A percentile compares a stretch with the other conserved stretches of the same genome.
phyloP scores from a whole-genome alignment of 148 eudicot genomes.

The Silene latifolia region DNA sequence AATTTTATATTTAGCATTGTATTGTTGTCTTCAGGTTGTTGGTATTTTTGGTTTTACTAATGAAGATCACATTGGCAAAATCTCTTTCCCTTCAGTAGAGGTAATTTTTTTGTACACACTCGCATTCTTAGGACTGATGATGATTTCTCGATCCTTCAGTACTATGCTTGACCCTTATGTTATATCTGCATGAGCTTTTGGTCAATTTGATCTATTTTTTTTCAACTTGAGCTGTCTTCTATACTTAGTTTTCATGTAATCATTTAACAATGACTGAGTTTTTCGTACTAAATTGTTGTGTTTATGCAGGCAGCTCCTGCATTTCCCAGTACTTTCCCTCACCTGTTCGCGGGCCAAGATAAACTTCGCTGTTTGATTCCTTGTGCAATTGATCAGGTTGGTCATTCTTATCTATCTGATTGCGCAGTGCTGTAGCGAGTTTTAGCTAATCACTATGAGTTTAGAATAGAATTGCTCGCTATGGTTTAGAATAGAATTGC shows the following conservation, averaged over 20 bases:
- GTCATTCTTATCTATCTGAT: background rate
- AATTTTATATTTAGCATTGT: slow-evolving; percentile 7
- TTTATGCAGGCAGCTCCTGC: slow-evolving; percentile 88
- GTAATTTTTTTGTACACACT: slow-evolving; percentile 27
- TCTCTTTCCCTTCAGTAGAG: slow-evolving; percentile 90
- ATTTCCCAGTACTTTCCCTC: slow-evolving; percentile 93
- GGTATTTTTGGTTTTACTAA: slow-evolving; percentile 89
- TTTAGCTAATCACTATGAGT: slow-evolving; percentile 1
- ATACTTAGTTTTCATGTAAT: background rate
- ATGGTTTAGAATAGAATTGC: background rate
- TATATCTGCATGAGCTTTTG: background rate
- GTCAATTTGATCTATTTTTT: background rate
- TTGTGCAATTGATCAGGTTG: slow-evolving; percentile 98
- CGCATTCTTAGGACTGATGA: no score
- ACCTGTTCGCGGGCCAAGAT: slow-evolving; percentile 68
- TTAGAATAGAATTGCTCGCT: background rate
- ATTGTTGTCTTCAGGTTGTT: slow-evolving; percentile 53
- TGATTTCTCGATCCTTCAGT: background rate
- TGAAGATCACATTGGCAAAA: slow-evolving; percentile 92
- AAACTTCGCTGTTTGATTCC: slow-evolving; percentile 91
- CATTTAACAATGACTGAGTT: background rate
- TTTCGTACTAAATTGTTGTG: background rate
- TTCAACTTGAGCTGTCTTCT: background rate
- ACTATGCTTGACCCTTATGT: background rate
- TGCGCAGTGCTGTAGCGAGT: background rate